A percentile compares a stretch with the other conserved stretches of the same genome.
These are phyloP conservation scores for Metschnikowia orientalis DNA, from an alignment of 805 yeast species.

Conservation along the genomic window DNA sequence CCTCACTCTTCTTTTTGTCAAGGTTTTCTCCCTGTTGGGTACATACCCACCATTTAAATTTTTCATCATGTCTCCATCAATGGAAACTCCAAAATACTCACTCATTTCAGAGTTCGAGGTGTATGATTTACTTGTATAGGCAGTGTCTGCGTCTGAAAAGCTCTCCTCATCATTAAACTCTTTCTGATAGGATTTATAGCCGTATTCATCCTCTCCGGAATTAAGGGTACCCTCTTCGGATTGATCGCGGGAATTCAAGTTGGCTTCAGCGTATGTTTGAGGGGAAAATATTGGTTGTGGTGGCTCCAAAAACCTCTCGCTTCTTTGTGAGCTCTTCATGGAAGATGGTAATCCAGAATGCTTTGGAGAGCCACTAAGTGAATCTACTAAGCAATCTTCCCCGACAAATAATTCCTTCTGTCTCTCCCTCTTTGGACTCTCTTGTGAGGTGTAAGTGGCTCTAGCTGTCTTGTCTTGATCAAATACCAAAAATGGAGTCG, in stretches of 20 bases:
- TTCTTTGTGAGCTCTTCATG: slow-evolving; percentile 32
- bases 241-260: slow-evolving; percentile 23
- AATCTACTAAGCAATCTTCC: slow-evolving; percentile 24
- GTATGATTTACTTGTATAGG: slow-evolving; percentile 28
- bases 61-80: slow-evolving; percentile 46
- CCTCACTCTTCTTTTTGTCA: slow-evolving; percentile 67
- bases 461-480: slow-evolving; percentile 44
- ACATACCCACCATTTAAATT: slow-evolving; percentile 35
- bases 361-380: slow-evolving; percentile 36
- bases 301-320: slow-evolving; percentile 53
- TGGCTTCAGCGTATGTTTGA: slow-evolving; percentile 59
- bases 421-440: slow-evolving; percentile 64
- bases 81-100: slow-evolving; percentile 42
- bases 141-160: slow-evolving; percentile 32
- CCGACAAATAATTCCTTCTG: slow-evolving; percentile 47
- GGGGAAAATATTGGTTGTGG: slow-evolving; percentile 67
- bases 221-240: slow-evolving; percentile 33
- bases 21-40: slow-evolving; percentile 67
- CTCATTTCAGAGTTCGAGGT: slow-evolving; percentile 24
- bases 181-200: slow-evolving; percentile 35
- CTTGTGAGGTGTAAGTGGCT: slow-evolving; percentile 57
- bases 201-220: slow-evolving; percentile 24
- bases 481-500: slow-evolving; percentile 12
- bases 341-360: slow-evolving; percentile 25
- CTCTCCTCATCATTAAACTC: slow-evolving; percentile 30